Percentiles rank a stretch among this genome's conserved stretches.
phyloP scores from a whole-genome alignment of 805 yeast species.

The Ascoidea asiatica region DNA sequence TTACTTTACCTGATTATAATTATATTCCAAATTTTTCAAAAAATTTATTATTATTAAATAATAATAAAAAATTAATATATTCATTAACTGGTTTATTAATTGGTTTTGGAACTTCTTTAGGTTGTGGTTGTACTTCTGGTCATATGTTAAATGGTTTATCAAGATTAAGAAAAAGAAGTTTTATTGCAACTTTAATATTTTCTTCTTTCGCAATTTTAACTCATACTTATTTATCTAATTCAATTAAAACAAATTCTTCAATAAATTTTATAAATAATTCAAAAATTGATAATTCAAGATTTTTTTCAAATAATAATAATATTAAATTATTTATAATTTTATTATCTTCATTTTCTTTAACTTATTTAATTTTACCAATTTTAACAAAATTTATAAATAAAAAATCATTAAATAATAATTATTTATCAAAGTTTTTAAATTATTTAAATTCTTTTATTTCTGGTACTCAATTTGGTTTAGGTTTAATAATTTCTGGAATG shows the following conservation, averaged over 20 bases:
- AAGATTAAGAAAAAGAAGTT: constrained; percentile 27
- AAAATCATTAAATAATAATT: neutral
- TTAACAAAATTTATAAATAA: constrained; percentile 1
- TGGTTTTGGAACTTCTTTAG: constrained; percentile 34
- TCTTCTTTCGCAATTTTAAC: constrained; percentile 20
- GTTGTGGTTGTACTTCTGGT: constrained; percentile 42
- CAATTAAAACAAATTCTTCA: neutral
- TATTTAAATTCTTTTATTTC: neutral
- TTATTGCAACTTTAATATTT: constrained; percentile 30
- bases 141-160: constrained; percentile 40
- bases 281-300: constrained; percentile 1
- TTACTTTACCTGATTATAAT: constrained; percentile 18
- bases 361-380: constrained; percentile 18
- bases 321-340: constrained; percentile 7
- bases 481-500: constrained; percentile 25
- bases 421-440: no score
- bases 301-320: constrained; percentile 10
- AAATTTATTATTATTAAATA: neutral
- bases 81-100: constrained; percentile 25
- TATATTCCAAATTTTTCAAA: constrained; percentile 3
- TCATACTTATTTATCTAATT: constrained; percentile 1
- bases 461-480: neutral
- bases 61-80: neutral
- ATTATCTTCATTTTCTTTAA: constrained; percentile 4
- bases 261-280: neutral